phyloP scores from a whole-genome alignment of 1,284 basidiomycete species.

The Phlebopus sp. region DNA sequence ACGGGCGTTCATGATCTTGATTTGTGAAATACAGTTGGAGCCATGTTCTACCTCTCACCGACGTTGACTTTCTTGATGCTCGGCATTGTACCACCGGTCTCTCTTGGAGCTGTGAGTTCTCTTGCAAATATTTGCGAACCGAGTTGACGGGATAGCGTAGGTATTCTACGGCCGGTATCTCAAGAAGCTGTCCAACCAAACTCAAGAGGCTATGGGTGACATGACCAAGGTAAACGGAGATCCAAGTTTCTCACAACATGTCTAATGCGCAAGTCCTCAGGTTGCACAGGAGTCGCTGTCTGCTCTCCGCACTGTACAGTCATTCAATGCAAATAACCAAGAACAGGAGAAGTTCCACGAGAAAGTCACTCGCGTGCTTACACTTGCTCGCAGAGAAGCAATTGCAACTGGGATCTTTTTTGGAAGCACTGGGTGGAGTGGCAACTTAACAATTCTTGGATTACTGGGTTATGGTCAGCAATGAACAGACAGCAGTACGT shows the following conservation, averaged over 20 bases:
- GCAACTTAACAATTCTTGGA: conserved; percentile 89
- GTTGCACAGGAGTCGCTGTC: conserved; percentile 89
- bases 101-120: conserved; percentile 80
- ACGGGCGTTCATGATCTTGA: not conserved
- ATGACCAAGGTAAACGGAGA: conserved; percentile 72
- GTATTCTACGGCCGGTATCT: conserved; percentile 95
- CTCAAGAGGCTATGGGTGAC: conserved; percentile 92
- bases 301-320: conserved; percentile 92
- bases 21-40: conserved; percentile 61
- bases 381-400: conserved; percentile 85
- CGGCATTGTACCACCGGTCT: conserved; percentile 91
- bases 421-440: conserved; percentile 91
- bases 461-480: conserved; percentile 83
- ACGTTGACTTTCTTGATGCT: conserved; percentile 92
- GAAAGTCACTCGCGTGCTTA: conserved; percentile 68
- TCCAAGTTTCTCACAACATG: conserved; percentile 12
- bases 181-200: conserved; percentile 86
- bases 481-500: not conserved
- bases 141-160: conserved; percentile 34
- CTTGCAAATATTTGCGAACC: not conserved
- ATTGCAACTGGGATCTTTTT: conserved; percentile 91
- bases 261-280: conserved; percentile 22
- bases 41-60: conserved; percentile 95
- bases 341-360: conserved; percentile 73
- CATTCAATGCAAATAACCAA: conserved; percentile 76